Conservation (phyloP, 2,329 filamentous ascomycete species). For the Apiospora kogelbergensis region DNA sequence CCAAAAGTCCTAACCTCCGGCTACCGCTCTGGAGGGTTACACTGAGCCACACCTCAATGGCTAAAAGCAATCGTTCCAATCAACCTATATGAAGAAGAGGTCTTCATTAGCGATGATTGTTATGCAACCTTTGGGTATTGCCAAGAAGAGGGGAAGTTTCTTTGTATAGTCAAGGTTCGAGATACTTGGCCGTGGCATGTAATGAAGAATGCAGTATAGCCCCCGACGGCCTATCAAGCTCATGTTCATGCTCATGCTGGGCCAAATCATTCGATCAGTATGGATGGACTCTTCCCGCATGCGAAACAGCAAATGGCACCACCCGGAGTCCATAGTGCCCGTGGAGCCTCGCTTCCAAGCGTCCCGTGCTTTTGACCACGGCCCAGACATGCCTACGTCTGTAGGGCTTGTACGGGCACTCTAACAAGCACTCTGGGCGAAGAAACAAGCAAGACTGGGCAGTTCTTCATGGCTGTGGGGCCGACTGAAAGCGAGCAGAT, state of each 20-base stretch:
- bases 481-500: not conserved
- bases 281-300: not conserved
- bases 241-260: not conserved
- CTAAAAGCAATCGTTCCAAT: not conserved
- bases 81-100: not conserved
- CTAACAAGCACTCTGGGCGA: not conserved
- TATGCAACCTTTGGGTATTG: not conserved
- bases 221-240: too few relatives aligned
- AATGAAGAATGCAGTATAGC: not conserved
- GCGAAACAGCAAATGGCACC: not conserved
- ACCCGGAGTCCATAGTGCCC: not conserved
- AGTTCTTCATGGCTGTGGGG: not conserved
- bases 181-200: not conserved
- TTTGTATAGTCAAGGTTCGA: not conserved
- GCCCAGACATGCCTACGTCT: not conserved
- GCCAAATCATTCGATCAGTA: not conserved
- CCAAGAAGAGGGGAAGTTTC: conserved; percentile 1
- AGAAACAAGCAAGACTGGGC: not conserved
- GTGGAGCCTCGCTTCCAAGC: not conserved
- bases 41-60: not conserved
- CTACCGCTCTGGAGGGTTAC: not conserved
- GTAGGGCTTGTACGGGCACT: not conserved
- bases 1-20: not conserved
- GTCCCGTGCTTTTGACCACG: not conserved
- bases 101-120: not conserved